Conservation (phyloP, 2,329 filamentous ascomycete species). For the Paramyrothecium roridum region DNA sequence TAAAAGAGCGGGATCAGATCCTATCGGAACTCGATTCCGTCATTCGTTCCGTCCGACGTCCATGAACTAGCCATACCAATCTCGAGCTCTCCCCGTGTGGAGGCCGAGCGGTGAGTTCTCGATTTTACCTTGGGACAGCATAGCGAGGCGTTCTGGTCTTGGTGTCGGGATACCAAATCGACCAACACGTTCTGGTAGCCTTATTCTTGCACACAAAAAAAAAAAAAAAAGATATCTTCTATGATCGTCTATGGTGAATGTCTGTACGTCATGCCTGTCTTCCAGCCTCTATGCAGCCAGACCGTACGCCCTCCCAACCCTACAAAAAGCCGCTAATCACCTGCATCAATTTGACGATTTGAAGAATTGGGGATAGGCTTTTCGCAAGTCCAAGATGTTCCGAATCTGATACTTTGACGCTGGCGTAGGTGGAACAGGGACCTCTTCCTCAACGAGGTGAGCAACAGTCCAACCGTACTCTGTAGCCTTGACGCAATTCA, state of each 20-base stretch:
- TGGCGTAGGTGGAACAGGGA: constrained; percentile 58
- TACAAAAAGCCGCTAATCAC: neutral
- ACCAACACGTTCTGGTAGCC: too few relatives aligned
- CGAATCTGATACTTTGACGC: constrained; percentile 74
- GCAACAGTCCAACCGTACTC: constrained; percentile 81
- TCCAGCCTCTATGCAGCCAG: neutral
- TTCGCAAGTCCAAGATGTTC: constrained; percentile 71
- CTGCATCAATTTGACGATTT: constrained; percentile 41
- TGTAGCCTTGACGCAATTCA: constrained; percentile 76
- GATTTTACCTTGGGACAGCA: constrained; percentile 7
- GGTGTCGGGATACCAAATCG: too few relatives aligned
- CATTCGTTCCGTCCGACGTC: constrained; percentile 57
- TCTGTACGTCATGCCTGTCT: too few relatives aligned
- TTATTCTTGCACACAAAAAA: neutral
- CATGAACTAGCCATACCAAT: constrained; percentile 31
- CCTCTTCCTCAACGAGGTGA: constrained; percentile 78
- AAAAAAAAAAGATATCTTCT: neutral
- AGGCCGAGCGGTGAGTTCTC: constrained; percentile 1
- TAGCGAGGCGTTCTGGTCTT: constrained; percentile 24
- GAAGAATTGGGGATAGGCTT: constrained; percentile 82
- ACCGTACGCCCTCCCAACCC: neutral
- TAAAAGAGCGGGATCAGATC: constrained; percentile 61
- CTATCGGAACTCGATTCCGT: constrained; percentile 58
- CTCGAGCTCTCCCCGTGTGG: constrained; percentile 7
- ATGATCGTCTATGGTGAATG: neutral